Base-by-base conservation (phyloP, 2,329 filamentous ascomycete genomes). In the Stachybotrys echinatus region DNA sequence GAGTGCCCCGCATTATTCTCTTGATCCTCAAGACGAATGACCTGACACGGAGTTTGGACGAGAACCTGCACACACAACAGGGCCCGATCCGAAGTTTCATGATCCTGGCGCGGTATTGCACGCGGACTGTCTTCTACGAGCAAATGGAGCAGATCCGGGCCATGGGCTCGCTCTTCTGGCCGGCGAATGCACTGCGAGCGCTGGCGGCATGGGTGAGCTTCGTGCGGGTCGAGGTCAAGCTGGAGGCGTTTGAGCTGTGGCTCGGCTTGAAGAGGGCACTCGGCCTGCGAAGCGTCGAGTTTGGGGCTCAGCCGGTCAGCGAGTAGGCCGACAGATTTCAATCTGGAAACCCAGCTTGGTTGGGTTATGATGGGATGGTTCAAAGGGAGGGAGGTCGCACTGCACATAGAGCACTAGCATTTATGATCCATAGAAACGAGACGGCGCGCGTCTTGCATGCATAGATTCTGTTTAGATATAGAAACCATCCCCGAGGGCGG, bases 21-120 rank as follows among this genome's bases (percentile, higher is more conserved):
- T 76, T 99, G 23, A 97, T 99, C 57, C 78, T 99, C 54, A 99
- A 99, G 73, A 99, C 94, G 3, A 99, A 99, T 66, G 94, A 99
- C 70, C 74, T 99, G 38, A 99, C 94, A 17, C 84, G 94, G 55
- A 94, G 87, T 60, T 79, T 99, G 18, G 94, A 99, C 65, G 94
- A 99, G 74, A 92, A 87, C 63, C 75, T 95, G 37, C 87, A 92
- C 49, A 94, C 89, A 1, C 77, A 80, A 6, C 79, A 81, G 54
- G 84, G 84, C 0, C 83, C 84, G 3, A 77, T 85, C 55, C 76
- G 83, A 45, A 79, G 73, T 14, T 88, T 88, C 59, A 71, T 88
- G 62, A 88, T 88, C 55, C 73, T 88, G 23, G 84, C 84, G 3
- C 70, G 83, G 31, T 88, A 88, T 68, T 87, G 84, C 66, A 78